phyloP scores from a whole-genome alignment of 2,329 filamentous ascomycete species.

The Penicillium sp. region DNA sequence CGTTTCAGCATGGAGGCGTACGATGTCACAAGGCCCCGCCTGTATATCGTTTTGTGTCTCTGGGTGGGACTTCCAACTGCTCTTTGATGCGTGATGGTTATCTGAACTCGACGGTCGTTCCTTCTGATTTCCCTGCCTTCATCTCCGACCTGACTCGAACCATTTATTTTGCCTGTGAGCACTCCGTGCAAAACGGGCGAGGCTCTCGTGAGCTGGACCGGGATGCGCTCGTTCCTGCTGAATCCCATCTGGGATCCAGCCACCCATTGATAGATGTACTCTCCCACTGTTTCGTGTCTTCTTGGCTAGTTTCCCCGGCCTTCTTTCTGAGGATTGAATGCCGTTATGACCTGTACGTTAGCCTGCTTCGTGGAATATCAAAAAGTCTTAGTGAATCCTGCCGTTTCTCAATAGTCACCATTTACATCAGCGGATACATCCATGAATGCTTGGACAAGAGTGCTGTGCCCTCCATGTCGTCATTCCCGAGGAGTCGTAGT shows the following conservation, averaged over 20 bases:
- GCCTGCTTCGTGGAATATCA: constrained; percentile 12
- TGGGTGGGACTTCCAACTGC: constrained; percentile 35
- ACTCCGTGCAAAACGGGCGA: no score
- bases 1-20: constrained; percentile 12
- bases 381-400: constrained; percentile 11
- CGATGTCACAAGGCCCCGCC: constrained; percentile 6
- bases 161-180: no score
- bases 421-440: no score
- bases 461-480: no score
- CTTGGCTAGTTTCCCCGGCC: background rate
- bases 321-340: no score
- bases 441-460: no score
- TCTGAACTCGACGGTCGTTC: constrained; percentile 12
- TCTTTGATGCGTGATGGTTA: constrained; percentile 38
- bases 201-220: no score
- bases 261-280: background rate
- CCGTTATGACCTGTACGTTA: constrained; percentile 25
- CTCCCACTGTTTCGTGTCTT: background rate
- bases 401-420: no score
- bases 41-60: constrained; percentile 48
- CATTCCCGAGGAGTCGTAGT: no score
- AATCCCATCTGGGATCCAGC: background rate
- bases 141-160: background rate
- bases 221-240: background rate
- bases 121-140: constrained; percentile 1